A percentile compares a stretch with the other conserved stretches of the same genome.
Evolutionary conservation across 1,284 basidiomycete species (phyloP).

Genomic region (Irpex rosettiformis): DNA sequence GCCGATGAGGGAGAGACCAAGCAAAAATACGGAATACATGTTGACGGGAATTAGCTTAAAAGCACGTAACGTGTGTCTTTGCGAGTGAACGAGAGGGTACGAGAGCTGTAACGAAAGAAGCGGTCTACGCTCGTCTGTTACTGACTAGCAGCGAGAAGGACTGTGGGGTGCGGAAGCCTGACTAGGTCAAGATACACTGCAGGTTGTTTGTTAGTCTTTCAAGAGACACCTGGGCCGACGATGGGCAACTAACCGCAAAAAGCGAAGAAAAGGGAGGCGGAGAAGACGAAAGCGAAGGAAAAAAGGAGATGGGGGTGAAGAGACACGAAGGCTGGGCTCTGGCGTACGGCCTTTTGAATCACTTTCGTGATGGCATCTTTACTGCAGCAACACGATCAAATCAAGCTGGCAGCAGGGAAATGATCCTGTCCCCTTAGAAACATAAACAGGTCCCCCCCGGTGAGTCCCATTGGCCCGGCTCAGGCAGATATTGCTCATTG

Average conservation of each 20-base stretch:
- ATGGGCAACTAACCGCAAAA: conserved; percentile 13
- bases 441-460: conserved; percentile 1
- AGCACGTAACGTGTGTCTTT: conserved; percentile 22
- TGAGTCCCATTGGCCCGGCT: conserved; percentile 23
- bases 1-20: conserved; percentile 55
- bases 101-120: conserved; percentile 41
- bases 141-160: conserved; percentile 31
- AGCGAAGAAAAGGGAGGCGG: not conserved
- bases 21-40: conserved; percentile 56
- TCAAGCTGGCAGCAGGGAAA: conserved; percentile 17
- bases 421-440: conserved; percentile 36
- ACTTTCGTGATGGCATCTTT: conserved; percentile 20
- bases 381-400: conserved; percentile 23
- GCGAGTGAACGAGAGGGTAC: conserved; percentile 34
- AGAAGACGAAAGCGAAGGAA: conserved; percentile 39
- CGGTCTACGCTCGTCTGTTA: conserved; percentile 64
- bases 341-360: conserved; percentile 24
- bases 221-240: conserved; percentile 21
- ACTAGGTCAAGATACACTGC: conserved; percentile 31
- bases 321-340: conserved; percentile 33
- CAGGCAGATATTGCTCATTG: conserved; percentile 15
- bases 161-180: conserved; percentile 28
- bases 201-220: conserved; percentile 21
- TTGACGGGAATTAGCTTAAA: conserved; percentile 34
- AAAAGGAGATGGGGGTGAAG: conserved; percentile 29